Evolutionary conservation across 2,329 filamentous ascomycete genomes (phyloP).

Genomic region (Paecilomyces dactylethromorphus): DNA sequence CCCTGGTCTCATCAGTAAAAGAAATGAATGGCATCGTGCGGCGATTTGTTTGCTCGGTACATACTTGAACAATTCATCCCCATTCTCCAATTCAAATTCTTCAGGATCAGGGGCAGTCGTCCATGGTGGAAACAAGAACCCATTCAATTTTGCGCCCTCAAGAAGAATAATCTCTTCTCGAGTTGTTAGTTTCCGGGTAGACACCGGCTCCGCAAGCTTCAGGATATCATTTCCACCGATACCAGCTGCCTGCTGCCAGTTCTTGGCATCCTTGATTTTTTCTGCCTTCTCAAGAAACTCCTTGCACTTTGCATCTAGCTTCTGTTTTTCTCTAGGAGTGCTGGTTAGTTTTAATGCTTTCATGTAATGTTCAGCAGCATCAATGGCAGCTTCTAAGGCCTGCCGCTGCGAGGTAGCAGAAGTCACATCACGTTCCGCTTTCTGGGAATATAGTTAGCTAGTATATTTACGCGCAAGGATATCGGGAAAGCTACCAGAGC

Average conservation of each 20-base stretch:
- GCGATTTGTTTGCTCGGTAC: constrained; percentile 18
- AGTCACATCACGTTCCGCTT: constrained; percentile 48
- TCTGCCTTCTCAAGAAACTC: constrained; percentile 68
- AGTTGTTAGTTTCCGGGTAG: constrained; percentile 56
- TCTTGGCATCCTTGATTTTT: constrained; percentile 55
- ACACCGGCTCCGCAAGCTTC: constrained; percentile 41
- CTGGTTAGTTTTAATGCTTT: constrained; percentile 59
- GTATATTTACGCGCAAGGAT: not conserved
- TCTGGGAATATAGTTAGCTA: constrained; percentile 35
- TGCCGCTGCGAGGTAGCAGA: constrained; percentile 50
- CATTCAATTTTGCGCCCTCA: constrained; percentile 73
- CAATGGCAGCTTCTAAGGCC: constrained; percentile 69
- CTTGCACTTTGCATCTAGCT: constrained; percentile 63
- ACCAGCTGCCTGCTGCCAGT: constrained; percentile 21
- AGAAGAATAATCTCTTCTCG: constrained; percentile 71
- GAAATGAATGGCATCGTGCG: constrained; percentile 8
- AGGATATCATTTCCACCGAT: constrained; percentile 18
- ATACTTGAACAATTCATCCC: constrained; percentile 58
- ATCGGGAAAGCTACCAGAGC: constrained; percentile 21
- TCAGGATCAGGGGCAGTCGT: constrained; percentile 51
- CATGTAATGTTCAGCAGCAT: constrained; percentile 76
- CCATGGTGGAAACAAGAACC: constrained; percentile 82
- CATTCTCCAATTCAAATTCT: constrained; percentile 54
- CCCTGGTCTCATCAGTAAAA: constrained; percentile 44
- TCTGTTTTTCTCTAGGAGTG: constrained; percentile 56